A percentile compares a stretch with the other conserved stretches of the same genome.
Evolutionary conservation across 371 early-diverging fungal species (phyloP).

Genomic region (Rhizomucor pusillus): DNA sequence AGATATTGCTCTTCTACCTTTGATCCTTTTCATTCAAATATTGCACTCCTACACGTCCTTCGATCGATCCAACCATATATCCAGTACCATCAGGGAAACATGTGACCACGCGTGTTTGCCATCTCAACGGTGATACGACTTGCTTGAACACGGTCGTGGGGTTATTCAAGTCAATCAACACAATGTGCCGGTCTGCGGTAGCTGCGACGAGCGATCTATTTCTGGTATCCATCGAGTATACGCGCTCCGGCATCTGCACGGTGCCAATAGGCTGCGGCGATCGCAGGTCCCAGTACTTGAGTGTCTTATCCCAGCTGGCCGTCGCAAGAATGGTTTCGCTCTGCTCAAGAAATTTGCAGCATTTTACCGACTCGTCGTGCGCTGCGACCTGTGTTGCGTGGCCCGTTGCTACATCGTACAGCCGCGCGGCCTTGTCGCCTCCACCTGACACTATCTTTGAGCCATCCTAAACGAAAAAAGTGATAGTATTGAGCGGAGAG

Average conservation of each 20-base stretch:
- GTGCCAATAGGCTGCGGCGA: constrained; percentile 71
- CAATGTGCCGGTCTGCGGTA: constrained; percentile 65
- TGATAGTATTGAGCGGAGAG: neutral
- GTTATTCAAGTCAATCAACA: constrained; percentile 78
- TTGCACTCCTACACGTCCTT: constrained; percentile 90
- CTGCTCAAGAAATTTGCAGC: constrained; percentile 70
- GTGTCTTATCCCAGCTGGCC: constrained; percentile 97
- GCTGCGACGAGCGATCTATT: constrained; percentile 40
- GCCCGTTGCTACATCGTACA: constrained; percentile 78
- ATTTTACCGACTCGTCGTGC: constrained; percentile 79
- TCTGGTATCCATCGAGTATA: constrained; percentile 84
- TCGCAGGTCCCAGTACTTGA: constrained; percentile 93
- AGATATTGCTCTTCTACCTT: constrained; percentile 42
- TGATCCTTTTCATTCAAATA: constrained; percentile 78
- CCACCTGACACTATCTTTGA: constrained; percentile 37
- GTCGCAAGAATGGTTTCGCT: constrained; percentile 68
- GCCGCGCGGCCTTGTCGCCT: constrained; percentile 74
- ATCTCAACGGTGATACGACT: constrained; percentile 57
- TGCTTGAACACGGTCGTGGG: constrained; percentile 74
- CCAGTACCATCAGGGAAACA: constrained; percentile 82
- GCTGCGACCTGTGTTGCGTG: constrained; percentile 75
- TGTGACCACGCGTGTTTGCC: constrained; percentile 79
- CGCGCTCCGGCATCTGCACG: constrained; percentile 80
- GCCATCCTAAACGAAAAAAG: constrained; percentile 21
- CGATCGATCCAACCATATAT: constrained; percentile 87